A percentile compares a stretch with the other conserved stretches of the same genome.
Evolutionary conservation across 805 yeast species (phyloP).

Genomic region (Blastobotrys chiropterorum): DNA sequence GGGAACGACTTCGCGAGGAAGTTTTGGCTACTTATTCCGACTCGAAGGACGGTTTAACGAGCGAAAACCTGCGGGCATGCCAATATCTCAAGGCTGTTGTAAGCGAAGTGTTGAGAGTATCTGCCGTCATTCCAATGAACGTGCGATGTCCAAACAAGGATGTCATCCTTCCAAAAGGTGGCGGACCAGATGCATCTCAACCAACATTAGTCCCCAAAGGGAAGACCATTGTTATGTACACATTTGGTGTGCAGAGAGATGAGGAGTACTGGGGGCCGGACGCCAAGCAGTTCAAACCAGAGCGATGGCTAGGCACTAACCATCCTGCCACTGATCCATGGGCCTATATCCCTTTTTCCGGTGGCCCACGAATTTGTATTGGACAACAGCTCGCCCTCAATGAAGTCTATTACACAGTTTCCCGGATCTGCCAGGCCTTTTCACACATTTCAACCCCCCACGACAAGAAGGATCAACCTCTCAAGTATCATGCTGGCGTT

Average conservation of each 20-base stretch:
- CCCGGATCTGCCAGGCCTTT: constrained; percentile 33
- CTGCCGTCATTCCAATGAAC: constrained; percentile 43
- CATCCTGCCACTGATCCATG: constrained; percentile 22
- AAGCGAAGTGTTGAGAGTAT: constrained; percentile 40
- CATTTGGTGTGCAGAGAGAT: constrained; percentile 38
- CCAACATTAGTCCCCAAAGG: constrained; percentile 38
- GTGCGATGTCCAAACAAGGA: constrained; percentile 37
- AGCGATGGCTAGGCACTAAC: constrained; percentile 36
- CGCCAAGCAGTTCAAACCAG: constrained; percentile 37
- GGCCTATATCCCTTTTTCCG: constrained; percentile 42
- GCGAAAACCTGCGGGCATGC: constrained; percentile 38
- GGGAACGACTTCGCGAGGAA: constrained; percentile 31
- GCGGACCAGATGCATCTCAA: constrained; percentile 32
- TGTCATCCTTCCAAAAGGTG: constrained; percentile 44
- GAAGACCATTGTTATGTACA: constrained; percentile 31
- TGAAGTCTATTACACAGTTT: constrained; percentile 39
- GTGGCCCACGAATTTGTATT: constrained; percentile 45
- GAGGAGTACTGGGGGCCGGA: constrained; percentile 37
- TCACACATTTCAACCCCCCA: constrained; percentile 12
- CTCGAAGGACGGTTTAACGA: constrained; percentile 26
- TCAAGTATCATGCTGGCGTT: neutral
- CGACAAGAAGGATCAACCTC: neutral
- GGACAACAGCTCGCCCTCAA: constrained; percentile 49
- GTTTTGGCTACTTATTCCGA: constrained; percentile 17
- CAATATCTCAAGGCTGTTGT: constrained; percentile 39